Conservation (phyloP, 495 filamentous ascomycete species). For the Penicillium diatomitis region DNA sequence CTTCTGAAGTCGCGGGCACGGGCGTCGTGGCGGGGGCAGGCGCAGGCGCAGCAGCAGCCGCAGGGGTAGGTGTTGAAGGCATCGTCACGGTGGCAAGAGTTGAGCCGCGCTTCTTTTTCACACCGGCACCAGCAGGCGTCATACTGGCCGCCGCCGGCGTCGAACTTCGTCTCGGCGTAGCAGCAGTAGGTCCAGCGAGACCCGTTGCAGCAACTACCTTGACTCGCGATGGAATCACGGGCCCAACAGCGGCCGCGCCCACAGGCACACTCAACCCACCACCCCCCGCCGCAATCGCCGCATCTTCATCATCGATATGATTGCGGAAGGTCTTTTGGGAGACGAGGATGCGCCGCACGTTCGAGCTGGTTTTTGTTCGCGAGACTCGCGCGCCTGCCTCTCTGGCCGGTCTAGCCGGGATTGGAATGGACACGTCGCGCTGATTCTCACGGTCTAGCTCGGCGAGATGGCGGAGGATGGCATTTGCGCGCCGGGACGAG, state of each 20-base stretch:
- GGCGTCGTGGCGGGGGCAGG: too few species aligned
- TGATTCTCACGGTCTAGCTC: constrained; percentile 75
- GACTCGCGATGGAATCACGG: constrained; percentile 16
- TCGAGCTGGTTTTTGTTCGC: constrained; percentile 56
- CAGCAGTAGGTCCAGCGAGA: background rate
- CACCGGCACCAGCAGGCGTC: background rate
- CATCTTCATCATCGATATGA: constrained; percentile 83
- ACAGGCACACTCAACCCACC: constrained; percentile 1
- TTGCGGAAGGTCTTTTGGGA: constrained; percentile 89
- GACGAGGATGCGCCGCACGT: constrained; percentile 81
- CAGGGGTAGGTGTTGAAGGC: constrained; percentile 1
- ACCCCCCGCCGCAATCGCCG: constrained; percentile 35
- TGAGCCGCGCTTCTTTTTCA: constrained; percentile 12
- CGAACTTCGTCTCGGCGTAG: constrained; percentile 21
- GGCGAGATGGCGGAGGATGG: constrained; percentile 64
- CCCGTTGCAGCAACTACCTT: background rate
- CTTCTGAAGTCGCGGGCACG: background rate
- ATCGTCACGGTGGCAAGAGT: constrained; percentile 6
- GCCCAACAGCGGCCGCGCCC: constrained; percentile 25
- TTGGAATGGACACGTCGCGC: constrained; percentile 57
- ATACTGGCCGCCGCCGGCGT: constrained; percentile 15
- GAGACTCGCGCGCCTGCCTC: constrained; percentile 41
- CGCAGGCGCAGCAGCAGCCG: background rate
- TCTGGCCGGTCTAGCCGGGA: constrained; percentile 45
- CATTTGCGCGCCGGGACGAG: constrained; percentile 66